Percentiles rank a stretch among this genome's conserved stretches.
Conservation (phyloP, 2,329 filamentous ascomycete genomes). For the Apiospora arundinis region DNA sequence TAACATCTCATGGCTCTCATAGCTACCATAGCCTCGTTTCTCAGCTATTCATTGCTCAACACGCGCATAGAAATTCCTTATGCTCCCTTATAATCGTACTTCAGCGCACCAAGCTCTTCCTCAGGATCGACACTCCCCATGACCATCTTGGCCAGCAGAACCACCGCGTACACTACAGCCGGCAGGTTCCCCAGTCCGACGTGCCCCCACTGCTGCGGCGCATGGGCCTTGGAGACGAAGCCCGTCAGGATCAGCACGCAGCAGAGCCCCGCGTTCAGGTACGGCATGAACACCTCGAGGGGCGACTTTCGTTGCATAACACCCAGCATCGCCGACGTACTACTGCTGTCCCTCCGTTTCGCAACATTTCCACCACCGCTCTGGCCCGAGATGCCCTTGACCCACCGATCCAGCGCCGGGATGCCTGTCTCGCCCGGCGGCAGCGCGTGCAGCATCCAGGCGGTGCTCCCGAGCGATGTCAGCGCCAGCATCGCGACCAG, state of each 20-base stretch:
- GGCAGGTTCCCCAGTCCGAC: conserved; percentile 59
- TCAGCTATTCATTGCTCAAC: background rate
- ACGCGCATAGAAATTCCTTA: conserved; percentile 39
- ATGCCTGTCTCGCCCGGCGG: conserved; percentile 63
- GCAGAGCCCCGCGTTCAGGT: conserved; percentile 65
- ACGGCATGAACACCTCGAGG: conserved; percentile 64
- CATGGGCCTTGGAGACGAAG: conserved; percentile 39
- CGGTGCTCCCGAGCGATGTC: conserved; percentile 67
- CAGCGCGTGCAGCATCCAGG: conserved; percentile 64
- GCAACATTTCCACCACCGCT: background rate
- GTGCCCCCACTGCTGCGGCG: conserved; percentile 36
- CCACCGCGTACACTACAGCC: conserved; percentile 63
- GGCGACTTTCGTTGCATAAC: conserved; percentile 44
- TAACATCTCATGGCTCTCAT: background rate
- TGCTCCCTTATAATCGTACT: conserved; percentile 73
- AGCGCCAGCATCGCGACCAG: conserved; percentile 63
- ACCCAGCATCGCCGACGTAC: background rate
- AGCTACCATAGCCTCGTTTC: background rate
- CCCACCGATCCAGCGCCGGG: conserved; percentile 27
- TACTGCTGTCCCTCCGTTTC: background rate
- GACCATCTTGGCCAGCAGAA: conserved; percentile 67
- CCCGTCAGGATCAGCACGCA: conserved; percentile 56
- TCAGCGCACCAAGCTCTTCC: conserved; percentile 65
- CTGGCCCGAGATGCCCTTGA: conserved; percentile 20
- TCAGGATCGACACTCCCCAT: conserved; percentile 74